Percentiles rank a stretch among this genome's conserved stretches.
Conservation (phyloP, 768 basidiomycete species). For the Suillus occidentalis region DNA sequence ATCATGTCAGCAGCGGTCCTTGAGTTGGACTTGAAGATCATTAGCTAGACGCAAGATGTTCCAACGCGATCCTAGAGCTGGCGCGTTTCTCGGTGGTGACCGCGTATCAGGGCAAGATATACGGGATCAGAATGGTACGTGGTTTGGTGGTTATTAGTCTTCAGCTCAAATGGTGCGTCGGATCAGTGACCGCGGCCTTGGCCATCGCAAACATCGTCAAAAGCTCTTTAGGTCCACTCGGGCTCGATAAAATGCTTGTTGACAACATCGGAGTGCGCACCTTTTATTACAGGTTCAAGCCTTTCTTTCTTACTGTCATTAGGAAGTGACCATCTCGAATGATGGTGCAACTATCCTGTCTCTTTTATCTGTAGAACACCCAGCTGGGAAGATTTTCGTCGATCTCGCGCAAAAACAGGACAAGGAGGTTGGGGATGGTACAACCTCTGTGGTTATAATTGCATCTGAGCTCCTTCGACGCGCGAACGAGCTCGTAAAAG, state of each 20-base stretch:
- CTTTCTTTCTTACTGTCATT: conserved; percentile 15
- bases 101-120: conserved; percentile 94
- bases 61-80: conserved; percentile 89
- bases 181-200: conserved; percentile 86
- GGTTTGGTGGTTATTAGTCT: neutral
- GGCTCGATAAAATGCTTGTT: conserved; percentile 96
- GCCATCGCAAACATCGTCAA: conserved; percentile 98
- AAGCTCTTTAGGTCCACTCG: conserved; percentile 92
- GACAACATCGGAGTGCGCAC: conserved; percentile 90
- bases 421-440: conserved; percentile 99
- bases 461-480: conserved; percentile 96
- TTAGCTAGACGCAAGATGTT: conserved; percentile 51
- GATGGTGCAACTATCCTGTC: conserved; percentile 99
- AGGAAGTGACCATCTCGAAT: conserved; percentile 99
- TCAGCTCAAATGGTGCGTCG: conserved; percentile 9
- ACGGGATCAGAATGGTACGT: conserved; percentile 90
- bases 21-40: neutral
- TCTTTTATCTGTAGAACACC: conserved; percentile 91
- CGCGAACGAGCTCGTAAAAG: conserved; percentile 96
- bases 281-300: neutral
- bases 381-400: conserved; percentile 95
- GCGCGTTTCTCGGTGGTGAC: conserved; percentile 92
- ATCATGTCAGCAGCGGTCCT: neutral
- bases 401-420: conserved; percentile 99
- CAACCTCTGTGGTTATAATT: conserved; percentile 96